These are phyloP conservation scores for Globisporangium parvum DNA, from an alignment of 352 stramenopile species.

Conservation along the genomic window DNA sequence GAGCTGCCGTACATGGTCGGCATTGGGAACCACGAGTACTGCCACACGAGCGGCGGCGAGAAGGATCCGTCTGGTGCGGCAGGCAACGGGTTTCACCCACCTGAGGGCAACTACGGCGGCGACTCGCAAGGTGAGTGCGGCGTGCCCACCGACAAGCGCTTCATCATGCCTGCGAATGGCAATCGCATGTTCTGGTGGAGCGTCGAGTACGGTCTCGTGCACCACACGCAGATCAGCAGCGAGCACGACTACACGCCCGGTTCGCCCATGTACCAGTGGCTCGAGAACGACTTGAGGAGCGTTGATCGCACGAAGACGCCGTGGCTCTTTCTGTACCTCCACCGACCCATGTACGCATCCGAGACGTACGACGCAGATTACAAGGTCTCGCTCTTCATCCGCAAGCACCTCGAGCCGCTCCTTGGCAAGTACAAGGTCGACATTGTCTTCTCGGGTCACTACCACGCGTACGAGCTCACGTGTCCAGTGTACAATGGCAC, in stretches of 20 bases:
- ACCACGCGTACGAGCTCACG: constrained; percentile 54
- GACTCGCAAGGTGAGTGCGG: constrained; percentile 80
- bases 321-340: constrained; percentile 48
- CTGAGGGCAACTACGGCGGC: constrained; percentile 21
- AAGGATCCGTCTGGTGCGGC: constrained; percentile 23
- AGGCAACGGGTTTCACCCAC: constrained; percentile 23
- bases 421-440: constrained; percentile 41
- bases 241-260: constrained; percentile 87
- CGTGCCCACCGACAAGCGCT: constrained; percentile 61
- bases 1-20: constrained; percentile 70
- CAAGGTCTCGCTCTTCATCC: constrained; percentile 27
- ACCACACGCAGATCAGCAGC: constrained; percentile 68
- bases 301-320: constrained; percentile 47
- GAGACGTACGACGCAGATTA: constrained; percentile 26
- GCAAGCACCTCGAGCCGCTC: constrained; percentile 32
- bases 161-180: constrained; percentile 61
- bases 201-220: constrained; percentile 33
- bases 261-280: constrained; percentile 86
- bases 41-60: constrained; percentile 14
- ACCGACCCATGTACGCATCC: constrained; percentile 48
- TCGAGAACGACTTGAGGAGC: constrained; percentile 74
- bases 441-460: constrained; percentile 46
- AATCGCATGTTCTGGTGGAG: constrained; percentile 54
- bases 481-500: constrained; percentile 39
- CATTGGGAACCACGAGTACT: constrained; percentile 44